Conservation (phyloP, 2,329 filamentous ascomycete genomes). For the Capronia americana region DNA sequence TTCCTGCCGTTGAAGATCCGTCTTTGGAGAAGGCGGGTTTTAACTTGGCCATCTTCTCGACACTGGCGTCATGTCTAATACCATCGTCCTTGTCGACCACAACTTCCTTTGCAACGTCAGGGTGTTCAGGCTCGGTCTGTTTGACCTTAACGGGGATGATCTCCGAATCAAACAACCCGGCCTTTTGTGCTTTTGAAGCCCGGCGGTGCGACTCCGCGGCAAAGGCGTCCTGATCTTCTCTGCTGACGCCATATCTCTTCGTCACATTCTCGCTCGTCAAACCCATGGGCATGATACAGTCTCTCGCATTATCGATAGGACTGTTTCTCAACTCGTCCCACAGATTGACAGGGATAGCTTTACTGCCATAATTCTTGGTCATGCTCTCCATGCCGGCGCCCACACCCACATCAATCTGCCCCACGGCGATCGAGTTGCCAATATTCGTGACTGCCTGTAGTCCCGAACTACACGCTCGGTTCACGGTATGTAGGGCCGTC, state of each 20-base stretch:
- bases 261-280: slow-evolving; percentile 90
- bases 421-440: slow-evolving; percentile 75
- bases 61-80: slow-evolving; percentile 70
- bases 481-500: slow-evolving; percentile 83
- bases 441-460: slow-evolving; percentile 78
- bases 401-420: slow-evolving; percentile 74
- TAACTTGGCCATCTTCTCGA: slow-evolving; percentile 76
- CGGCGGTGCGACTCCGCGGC: slow-evolving; percentile 76
- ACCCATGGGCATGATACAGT: slow-evolving; percentile 96
- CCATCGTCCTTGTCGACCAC: slow-evolving; percentile 82
- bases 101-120: slow-evolving; percentile 65
- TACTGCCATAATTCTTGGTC: slow-evolving; percentile 85
- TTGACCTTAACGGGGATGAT: slow-evolving; percentile 79
- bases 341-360: slow-evolving; percentile 81
- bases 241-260: slow-evolving; percentile 71
- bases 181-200: slow-evolving; percentile 71
- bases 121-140: slow-evolving; percentile 68
- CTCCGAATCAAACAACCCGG: slow-evolving; percentile 76
- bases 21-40: slow-evolving; percentile 83
- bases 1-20: slow-evolving; percentile 83
- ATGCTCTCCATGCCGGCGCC: slow-evolving; percentile 96
- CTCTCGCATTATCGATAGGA: slow-evolving; percentile 70
- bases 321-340: slow-evolving; percentile 76
- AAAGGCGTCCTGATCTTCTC: slow-evolving; percentile 82
- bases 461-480: slow-evolving; percentile 82